Conservation (phyloP, 345 rosid species). For the Alliaria petiolata region DNA sequence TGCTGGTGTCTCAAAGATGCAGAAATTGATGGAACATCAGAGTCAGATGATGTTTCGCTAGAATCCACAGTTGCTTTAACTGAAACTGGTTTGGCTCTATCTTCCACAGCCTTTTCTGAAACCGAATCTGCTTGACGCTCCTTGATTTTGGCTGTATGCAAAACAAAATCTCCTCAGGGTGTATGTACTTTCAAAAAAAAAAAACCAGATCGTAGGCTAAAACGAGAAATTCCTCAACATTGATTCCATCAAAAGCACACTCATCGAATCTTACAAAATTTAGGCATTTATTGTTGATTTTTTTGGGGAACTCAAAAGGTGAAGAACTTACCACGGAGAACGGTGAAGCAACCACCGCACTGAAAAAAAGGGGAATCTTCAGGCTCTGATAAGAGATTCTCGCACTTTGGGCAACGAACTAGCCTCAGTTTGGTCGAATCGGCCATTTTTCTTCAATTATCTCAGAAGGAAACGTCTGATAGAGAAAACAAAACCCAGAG, state of each 20-base stretch:
- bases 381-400: conserved; percentile 83
- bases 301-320: neutral
- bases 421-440: conserved; percentile 65
- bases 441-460: conserved; percentile 37
- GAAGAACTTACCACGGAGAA: conserved; percentile 63
- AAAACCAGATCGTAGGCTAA: neutral
- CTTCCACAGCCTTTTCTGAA: conserved; percentile 48
- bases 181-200: neutral
- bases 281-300: neutral
- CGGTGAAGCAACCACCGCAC: conserved; percentile 96
- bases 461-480: neutral
- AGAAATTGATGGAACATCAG: conserved; percentile 42
- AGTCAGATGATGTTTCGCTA: conserved; percentile 48
- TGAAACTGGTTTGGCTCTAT: conserved; percentile 38
- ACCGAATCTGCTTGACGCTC: conserved; percentile 39
- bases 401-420: conserved; percentile 92
- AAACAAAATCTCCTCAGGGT: conserved; percentile 8
- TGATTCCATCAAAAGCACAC: neutral
- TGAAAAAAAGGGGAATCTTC: conserved; percentile 72
- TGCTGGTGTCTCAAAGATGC: conserved; percentile 29
- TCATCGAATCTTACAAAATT: neutral
- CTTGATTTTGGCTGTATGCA: conserved; percentile 55
- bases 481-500: neutral
- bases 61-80: conserved; percentile 27
- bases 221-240: neutral